Conservation (phyloP, 1,284 basidiomycete genomes). For the Moesziomyces parantarcticus region DNA sequence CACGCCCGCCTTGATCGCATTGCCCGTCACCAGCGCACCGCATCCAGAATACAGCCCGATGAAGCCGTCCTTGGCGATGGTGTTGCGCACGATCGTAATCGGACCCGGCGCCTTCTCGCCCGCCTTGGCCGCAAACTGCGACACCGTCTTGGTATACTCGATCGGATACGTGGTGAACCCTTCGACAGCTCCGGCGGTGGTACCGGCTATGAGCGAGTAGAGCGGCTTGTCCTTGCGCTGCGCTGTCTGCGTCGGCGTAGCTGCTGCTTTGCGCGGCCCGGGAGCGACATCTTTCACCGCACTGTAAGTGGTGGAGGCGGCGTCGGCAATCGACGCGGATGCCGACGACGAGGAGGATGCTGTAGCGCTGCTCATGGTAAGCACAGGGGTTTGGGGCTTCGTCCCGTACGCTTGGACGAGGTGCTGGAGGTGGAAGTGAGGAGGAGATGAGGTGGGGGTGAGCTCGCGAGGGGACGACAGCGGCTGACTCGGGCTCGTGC, state of each 20-base stretch:
- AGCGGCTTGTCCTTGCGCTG: conserved; percentile 58
- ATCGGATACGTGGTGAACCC: conserved; percentile 83
- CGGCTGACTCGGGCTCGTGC: conserved; percentile 13
- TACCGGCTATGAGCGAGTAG: conserved; percentile 75
- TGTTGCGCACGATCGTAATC: conserved; percentile 65
- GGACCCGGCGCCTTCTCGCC: conserved; percentile 67
- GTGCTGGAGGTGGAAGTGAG: neutral
- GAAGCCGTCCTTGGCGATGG: conserved; percentile 65
- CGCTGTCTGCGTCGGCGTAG: conserved; percentile 37
- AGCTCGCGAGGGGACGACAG: conserved; percentile 4
- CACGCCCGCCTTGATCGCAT: conserved; percentile 71
- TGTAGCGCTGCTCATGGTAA: conserved; percentile 29
- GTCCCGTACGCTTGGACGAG: no score
- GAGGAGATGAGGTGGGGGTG: conserved; percentile 2
- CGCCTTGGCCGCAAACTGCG: conserved; percentile 70
- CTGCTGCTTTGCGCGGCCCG: conserved; percentile 29
- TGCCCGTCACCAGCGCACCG: conserved; percentile 62
- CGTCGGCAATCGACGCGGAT: conserved; percentile 24
- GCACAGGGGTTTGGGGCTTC: no score
- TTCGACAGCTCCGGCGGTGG: conserved; percentile 93
- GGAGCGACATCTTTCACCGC: conserved; percentile 40
- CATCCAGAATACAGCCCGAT: conserved; percentile 67
- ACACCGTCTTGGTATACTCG: conserved; percentile 83
- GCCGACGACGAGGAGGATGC: conserved; percentile 8
- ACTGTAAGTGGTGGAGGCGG: conserved; percentile 28